Conservation (phyloP, 2,329 filamentous ascomycete genomes). For the Colletotrichum sidae region DNA sequence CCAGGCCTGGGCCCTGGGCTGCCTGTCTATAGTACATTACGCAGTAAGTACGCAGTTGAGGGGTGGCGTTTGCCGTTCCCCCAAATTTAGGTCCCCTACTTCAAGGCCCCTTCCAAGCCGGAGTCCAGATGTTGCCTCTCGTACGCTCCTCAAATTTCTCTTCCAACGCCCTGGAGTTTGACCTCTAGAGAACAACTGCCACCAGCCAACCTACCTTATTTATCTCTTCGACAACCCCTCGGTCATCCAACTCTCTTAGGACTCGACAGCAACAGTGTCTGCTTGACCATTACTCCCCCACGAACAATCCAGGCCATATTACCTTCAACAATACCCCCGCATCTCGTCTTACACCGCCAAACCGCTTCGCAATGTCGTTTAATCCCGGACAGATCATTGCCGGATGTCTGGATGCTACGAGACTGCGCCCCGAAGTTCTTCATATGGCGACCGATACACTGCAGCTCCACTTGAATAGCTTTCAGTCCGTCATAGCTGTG, state of each 20-base stretch:
- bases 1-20: too few relatives aligned
- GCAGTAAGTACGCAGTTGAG: conserved; percentile 6
- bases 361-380: conserved; percentile 12
- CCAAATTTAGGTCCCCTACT: conserved; percentile 8
- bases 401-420: conserved; percentile 25
- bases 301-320: background rate
- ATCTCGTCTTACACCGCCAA: conserved; percentile 11
- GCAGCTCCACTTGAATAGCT: conserved; percentile 29
- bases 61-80: conserved; percentile 12
- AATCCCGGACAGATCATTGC: conserved; percentile 31
- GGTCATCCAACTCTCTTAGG: background rate
- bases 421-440: conserved; percentile 22
- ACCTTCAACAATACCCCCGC: conserved; percentile 1
- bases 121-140: conserved; percentile 16
- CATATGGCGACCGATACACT: conserved; percentile 22
- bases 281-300: background rate
- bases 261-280: background rate
- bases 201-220: conserved; percentile 3
- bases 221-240: conserved; percentile 14
- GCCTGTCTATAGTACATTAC: too few relatives aligned
- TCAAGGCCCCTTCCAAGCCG: conserved; percentile 5
- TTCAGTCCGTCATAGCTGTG: conserved; percentile 31
- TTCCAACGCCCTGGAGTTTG: background rate
- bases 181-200: background rate
- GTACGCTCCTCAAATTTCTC: conserved; percentile 11